Evolutionary conservation across 192 early-diverging fungal genomes (phyloP).

Genomic region (Haplosporangium gracile): DNA sequence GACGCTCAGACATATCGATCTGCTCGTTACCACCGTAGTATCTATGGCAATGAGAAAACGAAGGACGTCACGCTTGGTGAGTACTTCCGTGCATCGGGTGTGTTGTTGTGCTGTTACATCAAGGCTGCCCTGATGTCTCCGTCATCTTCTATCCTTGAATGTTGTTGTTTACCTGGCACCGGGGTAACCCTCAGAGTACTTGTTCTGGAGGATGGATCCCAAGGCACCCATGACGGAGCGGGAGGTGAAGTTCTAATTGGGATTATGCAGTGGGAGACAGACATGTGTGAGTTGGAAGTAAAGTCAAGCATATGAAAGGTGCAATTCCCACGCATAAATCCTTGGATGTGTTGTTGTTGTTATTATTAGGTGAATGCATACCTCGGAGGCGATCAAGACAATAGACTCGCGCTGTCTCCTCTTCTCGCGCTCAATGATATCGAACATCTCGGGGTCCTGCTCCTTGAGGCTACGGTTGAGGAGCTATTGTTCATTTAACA

Average conservation of each 20-base stretch:
- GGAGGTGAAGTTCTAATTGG: conserved; percentile 93
- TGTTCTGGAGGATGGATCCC: conserved; percentile 99
- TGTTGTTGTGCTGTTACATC: neutral
- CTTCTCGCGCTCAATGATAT: conserved; percentile 97
- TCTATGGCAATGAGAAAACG: conserved; percentile 40
- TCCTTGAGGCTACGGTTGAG: conserved; percentile 84
- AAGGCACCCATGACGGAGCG: conserved; percentile 95
- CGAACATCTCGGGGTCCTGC: conserved; percentile 90
- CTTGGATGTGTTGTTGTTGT: neutral
- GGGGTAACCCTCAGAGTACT: conserved; percentile 99
- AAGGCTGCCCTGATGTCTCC: neutral
- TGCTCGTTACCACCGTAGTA: conserved; percentile 99
- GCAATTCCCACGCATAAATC: neutral
- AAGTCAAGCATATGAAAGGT: neutral
- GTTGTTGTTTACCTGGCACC: conserved; percentile 74
- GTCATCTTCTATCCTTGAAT: neutral
- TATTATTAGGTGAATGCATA: conserved; percentile 33
- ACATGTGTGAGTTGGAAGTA: neutral
- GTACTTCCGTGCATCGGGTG: neutral
- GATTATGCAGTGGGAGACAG: neutral
- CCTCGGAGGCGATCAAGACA: conserved; percentile 97
- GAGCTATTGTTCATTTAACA: conserved; percentile 46
- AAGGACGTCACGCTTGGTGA: neutral
- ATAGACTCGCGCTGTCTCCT: conserved; percentile 92
- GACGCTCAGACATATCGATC: conserved; percentile 93